Evolutionary conservation across 2,329 filamentous ascomycete species (phyloP), one percentile per base, ranked within the genome.

Genomic region (Dactylellina parvicollis): DNA sequence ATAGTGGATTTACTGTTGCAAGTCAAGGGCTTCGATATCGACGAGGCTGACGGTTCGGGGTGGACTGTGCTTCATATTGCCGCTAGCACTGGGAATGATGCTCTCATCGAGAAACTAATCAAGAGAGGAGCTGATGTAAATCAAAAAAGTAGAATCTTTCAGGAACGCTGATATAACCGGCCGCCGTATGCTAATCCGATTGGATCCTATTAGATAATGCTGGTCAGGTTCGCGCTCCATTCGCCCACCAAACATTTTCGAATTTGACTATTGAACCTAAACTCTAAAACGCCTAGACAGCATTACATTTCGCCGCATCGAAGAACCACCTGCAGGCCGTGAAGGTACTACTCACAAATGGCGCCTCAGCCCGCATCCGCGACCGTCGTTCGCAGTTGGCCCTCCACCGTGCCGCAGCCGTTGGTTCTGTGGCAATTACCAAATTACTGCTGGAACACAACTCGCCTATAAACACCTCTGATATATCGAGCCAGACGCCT

Each of bases 41-140:
- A 98, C 80, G 89, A 69, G 59, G 71, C 90, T 85, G 92, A 96
- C 79, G 89, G 86, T 64, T 88, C 87, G 49, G 91, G 91, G 76
- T 96, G 92, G 91, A 92, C 91, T 1, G 87, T 90, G 0, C 83
- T 95, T 50, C 94, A 94, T 90, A 94, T 95, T 78, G 88, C 91
- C 0, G 88, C 87, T 34, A 92, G 89, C 75, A 84, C 92, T 4
- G 76, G 75, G 30, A 90, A 94, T 46, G 90, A 92, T 71, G 84
- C 85, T 8, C 81, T 93, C 1, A 85, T 92, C 12, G 85, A 88
- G 42, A 80, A 92, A 1, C 84, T 95, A 8, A 83, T 95, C 1
- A 82, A 83, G 56, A 89, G 88, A 78, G 89, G 86, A 30, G 91
- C 91, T 2, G 89, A 92, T 76, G 84, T 90, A 0, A 90, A 92